A percentile compares a stretch with the other conserved stretches of the same genome.
Conservation (phyloP, 2,329 filamentous ascomycete species). For the Fusarium agapanthi region DNA sequence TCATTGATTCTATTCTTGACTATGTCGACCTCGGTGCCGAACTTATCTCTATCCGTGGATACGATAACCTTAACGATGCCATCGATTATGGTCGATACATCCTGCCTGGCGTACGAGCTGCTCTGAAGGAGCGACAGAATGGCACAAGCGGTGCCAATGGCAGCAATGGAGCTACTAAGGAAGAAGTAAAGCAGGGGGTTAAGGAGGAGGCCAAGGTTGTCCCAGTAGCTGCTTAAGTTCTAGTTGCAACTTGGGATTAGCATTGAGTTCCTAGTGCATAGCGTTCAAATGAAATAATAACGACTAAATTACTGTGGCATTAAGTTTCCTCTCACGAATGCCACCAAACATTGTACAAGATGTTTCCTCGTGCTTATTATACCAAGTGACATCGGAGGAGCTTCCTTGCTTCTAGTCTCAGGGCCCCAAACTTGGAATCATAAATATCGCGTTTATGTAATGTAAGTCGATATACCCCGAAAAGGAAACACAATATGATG, state of each 20-base stretch:
- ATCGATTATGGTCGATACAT: constrained; percentile 67
- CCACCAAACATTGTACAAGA: neutral
- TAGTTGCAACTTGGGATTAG: neutral
- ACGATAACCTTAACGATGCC: constrained; percentile 68
- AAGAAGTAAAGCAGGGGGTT: neutral
- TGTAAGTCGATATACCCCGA: neutral
- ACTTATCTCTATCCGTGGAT: constrained; percentile 68
- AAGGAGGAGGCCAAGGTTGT: neutral
- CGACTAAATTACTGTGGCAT: neutral
- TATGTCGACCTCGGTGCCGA: constrained; percentile 66
- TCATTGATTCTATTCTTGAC: constrained; percentile 63
- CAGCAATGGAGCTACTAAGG: neutral
- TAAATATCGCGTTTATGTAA: neutral
- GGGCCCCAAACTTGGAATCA: neutral
- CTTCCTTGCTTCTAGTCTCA: neutral
- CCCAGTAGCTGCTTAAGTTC: neutral
- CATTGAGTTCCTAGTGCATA: neutral
- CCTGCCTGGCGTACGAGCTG: constrained; percentile 58
- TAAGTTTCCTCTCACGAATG: rapidly evolving
- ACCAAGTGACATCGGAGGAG: neutral
- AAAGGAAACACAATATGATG: neutral
- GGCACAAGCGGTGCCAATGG: constrained; percentile 15
- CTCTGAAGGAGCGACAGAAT: constrained; percentile 41
- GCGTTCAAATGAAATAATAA: constrained; percentile 1
- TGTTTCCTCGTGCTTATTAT: neutral